Base-by-base conservation (phyloP, 164 flowering plant genomes). In the Magnolia kwangsiensis region DNA sequence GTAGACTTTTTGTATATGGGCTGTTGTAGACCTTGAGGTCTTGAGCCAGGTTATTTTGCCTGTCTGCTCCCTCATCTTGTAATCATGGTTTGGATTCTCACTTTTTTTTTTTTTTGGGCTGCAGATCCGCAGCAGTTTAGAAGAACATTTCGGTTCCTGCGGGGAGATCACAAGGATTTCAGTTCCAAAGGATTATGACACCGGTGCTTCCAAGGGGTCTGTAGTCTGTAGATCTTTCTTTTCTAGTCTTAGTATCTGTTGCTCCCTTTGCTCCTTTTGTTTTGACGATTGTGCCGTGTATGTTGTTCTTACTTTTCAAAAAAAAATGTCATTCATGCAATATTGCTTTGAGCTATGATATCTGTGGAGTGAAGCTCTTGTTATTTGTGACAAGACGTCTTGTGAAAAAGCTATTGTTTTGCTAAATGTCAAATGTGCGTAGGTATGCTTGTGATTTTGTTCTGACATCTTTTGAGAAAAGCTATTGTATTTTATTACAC, bases 101-200 rank as follows among this genome's bases (percentile, higher is more conserved):
- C 29, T 49, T 27, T 1, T 9, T 27, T 55, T 24, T 75, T 51
- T 23, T 67, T n/a, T n/a, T n/a, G n/a, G 64, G 18, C 51, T 50
- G 59, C 89, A 95, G 98, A 51, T 88, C 51, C 88, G 85, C 64
- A 82, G 80, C 75, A 29, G 86, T 6, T 77, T 96, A 67, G 75
- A 82, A 66, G 88, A 91, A 63, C 92, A 87, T 78, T 96, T 96
- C 85, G 87, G 88, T 0, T 65, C 86, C 0, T 96, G 99, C 80
- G 99, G 99, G 31, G 93, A 90, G 37, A 85, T 94, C 51, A 37
- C 85, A 8, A 88, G 97, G 83, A 23, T 91, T 9, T 78, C 90
- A 2, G 76, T 96, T 55, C 99, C 98, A 1, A 84, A 64, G 50
- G 95, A 92, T 80, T 84, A 78, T 67, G 96, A 94, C 0, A 81